Evolutionary conservation across 164 flowering plant genomes (phyloP).

Genomic region (Macadamia integrifolia): DNA sequence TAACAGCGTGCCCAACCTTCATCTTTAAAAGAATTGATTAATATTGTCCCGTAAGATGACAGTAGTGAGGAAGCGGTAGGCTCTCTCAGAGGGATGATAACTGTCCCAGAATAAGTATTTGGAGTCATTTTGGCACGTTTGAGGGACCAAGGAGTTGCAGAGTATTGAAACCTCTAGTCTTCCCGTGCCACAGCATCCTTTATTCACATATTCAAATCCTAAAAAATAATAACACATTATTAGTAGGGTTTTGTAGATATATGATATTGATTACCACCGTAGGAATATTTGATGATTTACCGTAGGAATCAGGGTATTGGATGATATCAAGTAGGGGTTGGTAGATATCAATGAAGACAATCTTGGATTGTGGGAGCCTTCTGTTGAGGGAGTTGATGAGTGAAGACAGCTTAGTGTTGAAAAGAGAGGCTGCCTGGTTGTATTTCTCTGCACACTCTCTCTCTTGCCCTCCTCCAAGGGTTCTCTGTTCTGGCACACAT

Average conservation of each 20-base stretch:
- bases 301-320: conserved; percentile 19
- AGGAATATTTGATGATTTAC: background rate
- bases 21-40: conserved; percentile 20
- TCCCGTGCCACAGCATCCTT: conserved; percentile 48
- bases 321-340: conserved; percentile 26
- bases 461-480: conserved; percentile 28
- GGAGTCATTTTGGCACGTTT: conserved; percentile 28
- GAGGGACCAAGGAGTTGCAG: conserved; percentile 24
- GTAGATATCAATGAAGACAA: conserved; percentile 40
- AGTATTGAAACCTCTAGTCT: conserved; percentile 29
- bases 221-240: no score
- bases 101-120: conserved; percentile 56
- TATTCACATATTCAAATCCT: conserved; percentile 32
- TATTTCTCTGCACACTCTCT: conserved; percentile 26
- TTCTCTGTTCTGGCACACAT: conserved; percentile 47
- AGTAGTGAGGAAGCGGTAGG: conserved; percentile 20
- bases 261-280: no score
- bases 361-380: conserved; percentile 17
- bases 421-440: conserved; percentile 33
- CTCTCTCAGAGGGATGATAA: conserved; percentile 43
- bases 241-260: no score
- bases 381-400: conserved; percentile 14
- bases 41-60: conserved; percentile 7
- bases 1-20: no score
- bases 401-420: conserved; percentile 37